Evolutionary conservation across 1,284 basidiomycete genomes (phyloP), one percentile per base, ranked within the genome.

Genomic region (Omphalotus olearius): DNA sequence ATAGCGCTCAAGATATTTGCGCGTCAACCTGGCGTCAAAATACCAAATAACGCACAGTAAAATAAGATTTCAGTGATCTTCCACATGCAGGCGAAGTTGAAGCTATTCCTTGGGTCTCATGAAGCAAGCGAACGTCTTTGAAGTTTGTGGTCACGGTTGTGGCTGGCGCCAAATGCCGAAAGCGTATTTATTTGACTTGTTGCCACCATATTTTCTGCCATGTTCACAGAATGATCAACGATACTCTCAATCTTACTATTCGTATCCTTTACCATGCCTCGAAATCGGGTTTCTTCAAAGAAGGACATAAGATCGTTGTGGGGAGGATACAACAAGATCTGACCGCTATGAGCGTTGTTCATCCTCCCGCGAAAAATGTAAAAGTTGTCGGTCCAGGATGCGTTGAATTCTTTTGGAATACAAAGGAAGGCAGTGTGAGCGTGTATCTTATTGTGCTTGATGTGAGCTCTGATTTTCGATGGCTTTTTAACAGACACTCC

Each of bases 361-460:
- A 52, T 7, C 46, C 46, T 2, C 23, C 23, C 7, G 16, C 33
- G 28, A 23, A 16, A 13, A 45, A 35, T 18, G 14, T 51, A 9
- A 11, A 37, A 30, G 44, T 51, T 10, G 13, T 17, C 7, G 23
- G 33, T 14, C 43, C 18, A 23, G 50, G 50, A 26, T 17, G 17
- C 23, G 50, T 46, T 3, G 14, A 45, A 30, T 51, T 51, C 26
- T 51, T 33, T 20, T 51, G 50, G 50, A n/a, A 11, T 35, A 28
- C 20, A 25, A 4, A 23, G 23, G 17, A 26, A 46, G 23, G 23
- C n/a, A 16, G 50, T 45, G 17, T 20, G 35, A 17, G 23, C 17
- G 13, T 33, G 1, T 23, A 35, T 36, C 40, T 35, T 17, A 16
- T 26, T 16, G 26, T 20, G 25, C 6, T 10, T 23, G 4, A 11